Evolutionary conservation across 768 basidiomycete species (phyloP), one percentile per base, ranked within the genome.

Genomic region (Boletus subcaerulescens): DNA sequence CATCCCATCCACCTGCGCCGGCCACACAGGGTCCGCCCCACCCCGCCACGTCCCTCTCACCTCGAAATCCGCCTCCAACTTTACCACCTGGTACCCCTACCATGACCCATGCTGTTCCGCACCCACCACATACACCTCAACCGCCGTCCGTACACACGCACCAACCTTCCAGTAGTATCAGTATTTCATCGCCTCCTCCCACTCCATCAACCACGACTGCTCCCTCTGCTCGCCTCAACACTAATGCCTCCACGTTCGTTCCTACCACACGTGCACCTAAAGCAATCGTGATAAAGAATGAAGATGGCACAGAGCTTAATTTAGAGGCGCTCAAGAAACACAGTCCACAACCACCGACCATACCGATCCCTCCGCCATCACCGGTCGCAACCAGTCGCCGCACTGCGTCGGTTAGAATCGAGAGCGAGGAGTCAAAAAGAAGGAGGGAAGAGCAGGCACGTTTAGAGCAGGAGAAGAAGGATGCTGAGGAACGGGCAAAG

Each of bases 61-160:
- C 89, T 36, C 82, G 86, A 59, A 84, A 80, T 62, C 80, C 77
- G 33, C 76, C 80, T 46, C 75, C 74, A 13, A 72, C 63, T 46
- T 63, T 87, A 17, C 84, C 82, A 5, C 84, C 87, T 13, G 82
- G 81, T 31, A 90, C 89, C 2, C 87, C 89, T n/a, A 87, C 84
- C 2, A 74, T 81, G 52, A 51, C 81, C 3, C 87, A 86, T 53
- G 80, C 87, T 17, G 67, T 79, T 33, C 80, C 85, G 11, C 66
- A 72, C 45, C 64, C 74, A 6, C 60, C 64, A 8, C 80, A 81
- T 61, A 73, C 76, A 13, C 74, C 78, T 15, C 78, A 83, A 31
- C 80, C 80, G 0, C 73, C 79, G 38, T 70, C 76, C 60, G 61
- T 66, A 17, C 73, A 71, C 41, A 65, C 75, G 47, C 76, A 74